phyloP scores from a whole-genome alignment of 495 filamentous ascomycete genomes.

The Neurospora sp. region DNA sequence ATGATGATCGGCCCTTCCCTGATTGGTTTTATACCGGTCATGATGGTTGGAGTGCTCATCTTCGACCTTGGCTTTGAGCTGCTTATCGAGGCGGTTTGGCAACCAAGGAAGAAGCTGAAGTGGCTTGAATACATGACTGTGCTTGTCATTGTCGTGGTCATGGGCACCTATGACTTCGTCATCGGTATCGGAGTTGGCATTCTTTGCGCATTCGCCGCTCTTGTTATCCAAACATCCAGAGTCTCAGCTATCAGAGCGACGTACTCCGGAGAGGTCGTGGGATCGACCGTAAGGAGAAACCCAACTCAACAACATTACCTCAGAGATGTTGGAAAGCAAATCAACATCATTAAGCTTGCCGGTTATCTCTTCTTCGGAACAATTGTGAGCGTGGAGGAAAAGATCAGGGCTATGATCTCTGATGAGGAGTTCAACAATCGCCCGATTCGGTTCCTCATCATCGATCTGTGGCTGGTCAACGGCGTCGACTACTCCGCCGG shows the following conservation, averaged over 20 bases:
- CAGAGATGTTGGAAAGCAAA: slow-evolving; percentile 73
- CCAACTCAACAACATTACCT: slow-evolving; percentile 81
- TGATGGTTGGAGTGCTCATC: slow-evolving; percentile 91
- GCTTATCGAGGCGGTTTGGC: slow-evolving; percentile 73
- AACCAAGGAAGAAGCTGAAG: slow-evolving; percentile 78
- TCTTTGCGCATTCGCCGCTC: slow-evolving; percentile 78
- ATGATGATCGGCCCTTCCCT: slow-evolving; percentile 75
- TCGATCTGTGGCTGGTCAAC: slow-evolving; percentile 81
- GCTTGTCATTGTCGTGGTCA: slow-evolving; percentile 82
- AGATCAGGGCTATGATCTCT: slow-evolving; percentile 68
- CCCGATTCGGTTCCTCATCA: slow-evolving; percentile 81
- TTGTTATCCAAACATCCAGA: slow-evolving; percentile 81
- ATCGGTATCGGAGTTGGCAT: slow-evolving; percentile 87
- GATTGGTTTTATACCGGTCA: slow-evolving; percentile 89
- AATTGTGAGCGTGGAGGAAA: slow-evolving; percentile 85
- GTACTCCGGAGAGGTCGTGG: slow-evolving; percentile 75
- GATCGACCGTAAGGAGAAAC: slow-evolving; percentile 85
- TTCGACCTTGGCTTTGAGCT: slow-evolving; percentile 90
- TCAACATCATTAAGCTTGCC: slow-evolving; percentile 77
- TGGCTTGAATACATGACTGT: slow-evolving; percentile 84
- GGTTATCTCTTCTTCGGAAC: slow-evolving; percentile 96
- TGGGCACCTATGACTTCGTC: slow-evolving; percentile 96
- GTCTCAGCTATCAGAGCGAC: slow-evolving; percentile 78
- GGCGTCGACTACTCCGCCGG: slow-evolving; percentile 93
- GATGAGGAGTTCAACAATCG: slow-evolving; percentile 64